Conservation (phyloP, 2,329 filamentous ascomycete genomes). For the Arthrinium puccinioides region DNA sequence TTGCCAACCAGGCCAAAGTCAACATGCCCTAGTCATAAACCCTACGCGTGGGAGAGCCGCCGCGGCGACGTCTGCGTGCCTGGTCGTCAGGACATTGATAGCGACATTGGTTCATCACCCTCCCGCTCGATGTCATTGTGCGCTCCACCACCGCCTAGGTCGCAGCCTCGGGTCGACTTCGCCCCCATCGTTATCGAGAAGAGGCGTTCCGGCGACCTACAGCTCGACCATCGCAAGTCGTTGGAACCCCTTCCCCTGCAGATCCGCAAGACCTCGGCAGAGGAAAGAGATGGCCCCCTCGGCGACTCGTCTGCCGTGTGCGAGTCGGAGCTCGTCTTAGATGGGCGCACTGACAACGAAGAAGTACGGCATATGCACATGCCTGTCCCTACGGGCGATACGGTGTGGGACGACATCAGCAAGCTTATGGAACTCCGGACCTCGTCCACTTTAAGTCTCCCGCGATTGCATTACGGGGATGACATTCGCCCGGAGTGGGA, state of each 20-base stretch:
- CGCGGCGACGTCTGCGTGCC: too few species aligned
- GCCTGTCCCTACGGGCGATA: neutral
- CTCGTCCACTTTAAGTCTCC: too few species aligned
- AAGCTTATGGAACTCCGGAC: constrained; percentile 3
- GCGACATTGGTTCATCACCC: too few species aligned
- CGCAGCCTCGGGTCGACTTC: too few species aligned
- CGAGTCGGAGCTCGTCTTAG: neutral
- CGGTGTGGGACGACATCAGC: constrained; percentile 6
- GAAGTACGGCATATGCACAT: neutral
- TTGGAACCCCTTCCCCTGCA: constrained; percentile 10
- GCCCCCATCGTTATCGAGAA: neutral
- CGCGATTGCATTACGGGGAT: too few species aligned
- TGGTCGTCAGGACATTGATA: too few species aligned
- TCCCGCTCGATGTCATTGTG: too few species aligned
- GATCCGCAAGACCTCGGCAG: constrained; percentile 9
- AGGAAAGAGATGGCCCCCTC: neutral
- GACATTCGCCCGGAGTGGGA: constrained; percentile 29
- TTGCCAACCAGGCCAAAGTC: too few species aligned
- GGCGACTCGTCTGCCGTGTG: neutral
- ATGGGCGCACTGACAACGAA: neutral
- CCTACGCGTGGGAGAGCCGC: too few species aligned
- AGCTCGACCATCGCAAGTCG: neutral
- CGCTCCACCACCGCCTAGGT: too few species aligned
- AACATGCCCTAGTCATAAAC: too few species aligned
- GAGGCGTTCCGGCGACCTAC: constrained; percentile 3